Base-by-base conservation (phyloP, 352 stramenopile genomes). In the Globisporangium middletonii region DNA sequence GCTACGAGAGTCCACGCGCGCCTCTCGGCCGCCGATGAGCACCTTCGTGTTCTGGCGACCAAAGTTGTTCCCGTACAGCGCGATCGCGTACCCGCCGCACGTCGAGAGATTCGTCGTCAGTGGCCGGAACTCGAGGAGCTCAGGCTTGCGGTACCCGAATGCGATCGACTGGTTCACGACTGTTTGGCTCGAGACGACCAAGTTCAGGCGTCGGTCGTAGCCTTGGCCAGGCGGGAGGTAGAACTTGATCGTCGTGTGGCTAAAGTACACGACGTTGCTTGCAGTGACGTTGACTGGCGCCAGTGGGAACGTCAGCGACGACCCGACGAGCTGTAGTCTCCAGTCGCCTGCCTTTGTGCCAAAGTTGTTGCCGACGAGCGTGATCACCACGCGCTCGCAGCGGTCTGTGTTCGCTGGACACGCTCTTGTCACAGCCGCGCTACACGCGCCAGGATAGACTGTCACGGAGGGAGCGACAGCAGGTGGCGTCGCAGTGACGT, bases 61-160 rank as follows among this genome's bases (percentile, higher is more conserved):
- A 56, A 91, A 87, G 54, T 89, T 87, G 46, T 68, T 77, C 1
- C 79, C 82, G 42, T 81, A 83, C 4, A 92, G 59, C 18, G 73
- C 71, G 28, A 89, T 69, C 2, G 67, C 56, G 50, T 88, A 86
- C 1, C 69, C 71, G 7, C 81, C 81, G n/a, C 73, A 83, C 26
- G 77, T 88, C 16, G 77, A 84, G 12, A 80, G 65, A 42, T 88
- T 82, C 0, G 63, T 72, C 6, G 77, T 85, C 33, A 64, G 66
- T 37, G 71, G 71, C 46, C 73, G 62, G 28, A 72, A 73, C 26
- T 56, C 63, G 4, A 80, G 50, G 4, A 88, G 52, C 30, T 76
- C 58, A 9, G 77, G 77, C 6, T 63, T 48, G 27, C 72, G 45
- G 46, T 88, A 88, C 12, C 60, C 59, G 53, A 88, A 85, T 2